Base-by-base conservation (phyloP, 2,329 filamentous ascomycete species). In the Pleomassaria siparia region DNA sequence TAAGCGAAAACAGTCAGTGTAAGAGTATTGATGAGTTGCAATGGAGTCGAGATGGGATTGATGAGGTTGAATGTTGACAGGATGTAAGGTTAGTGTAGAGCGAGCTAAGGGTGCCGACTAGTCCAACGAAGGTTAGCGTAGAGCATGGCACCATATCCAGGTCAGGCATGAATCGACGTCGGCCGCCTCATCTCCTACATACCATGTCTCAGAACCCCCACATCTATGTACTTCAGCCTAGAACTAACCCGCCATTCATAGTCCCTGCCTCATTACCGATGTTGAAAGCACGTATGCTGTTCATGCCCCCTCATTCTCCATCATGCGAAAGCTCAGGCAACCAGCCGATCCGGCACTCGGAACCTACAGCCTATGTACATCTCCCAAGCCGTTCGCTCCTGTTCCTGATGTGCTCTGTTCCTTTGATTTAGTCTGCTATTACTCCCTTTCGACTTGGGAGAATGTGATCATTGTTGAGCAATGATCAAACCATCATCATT, bases 391-490 rank as follows among this genome's bases (percentile, higher is more conserved):
- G 40, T 21, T n/a, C 15, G 28, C 40, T 28, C 40, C 29, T 41
- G 3, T 18, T 42, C 22, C 33, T 32, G 21, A 29, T 43, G 13
- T 15, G 16, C 18, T 26, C 21, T 32, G 25, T 40, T 40, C 42
- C 40, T 43, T 41, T 29, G 40, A n/a, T 43, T 20, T 26, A 28
- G 13, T 29, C 25, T 25, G 15, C 43, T 30, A 35, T 29, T 32
- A 43, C 20, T 15, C 36, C n/a, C 37, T 50, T 35, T 36, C 40
- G 30, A 36, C 40, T 49, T 53, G 52, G 54, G 51, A 49, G 55
- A 43, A 68, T 62, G 54, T 48, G 28, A 40, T 63, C 50, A 58
- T 64, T 60, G 54, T 54, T 65, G 58, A 61, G 56, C 58, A 60
- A 65, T 64, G 58, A 59, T 55, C 43, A 47, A 40, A 36, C 26